phyloP scores from a whole-genome alignment of 495 filamentous ascomycete genomes.

The Cenococcum geophilum region DNA sequence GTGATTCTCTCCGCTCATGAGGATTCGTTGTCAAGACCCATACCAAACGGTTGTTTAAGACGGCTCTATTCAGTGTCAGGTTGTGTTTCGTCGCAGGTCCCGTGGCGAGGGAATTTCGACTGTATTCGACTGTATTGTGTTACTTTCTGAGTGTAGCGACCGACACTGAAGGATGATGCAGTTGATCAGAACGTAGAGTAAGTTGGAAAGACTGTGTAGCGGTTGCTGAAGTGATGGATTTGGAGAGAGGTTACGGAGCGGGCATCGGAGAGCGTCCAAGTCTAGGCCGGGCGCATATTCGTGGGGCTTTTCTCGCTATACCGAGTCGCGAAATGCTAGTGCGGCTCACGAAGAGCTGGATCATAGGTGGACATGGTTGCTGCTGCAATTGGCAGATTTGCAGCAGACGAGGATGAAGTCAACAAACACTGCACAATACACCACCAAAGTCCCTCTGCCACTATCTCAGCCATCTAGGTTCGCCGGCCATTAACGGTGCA shows the following conservation, averaged over 20 bases:
- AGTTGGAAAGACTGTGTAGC: conserved; percentile 3
- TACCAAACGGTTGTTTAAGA: not conserved
- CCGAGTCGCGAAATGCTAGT: not conserved
- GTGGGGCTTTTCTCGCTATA: not conserved
- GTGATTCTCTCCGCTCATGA: conserved; percentile 20
- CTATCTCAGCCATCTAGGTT: not conserved
- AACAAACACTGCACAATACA: not conserved
- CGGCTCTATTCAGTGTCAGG: too few relatives aligned
- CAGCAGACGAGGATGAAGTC: not conserved
- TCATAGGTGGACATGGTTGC: not conserved
- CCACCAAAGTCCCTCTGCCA: not conserved
- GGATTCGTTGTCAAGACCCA: conserved; percentile 9
- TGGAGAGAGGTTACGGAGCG: not conserved
- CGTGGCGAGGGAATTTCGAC: not conserved
- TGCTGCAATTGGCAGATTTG: too few relatives aligned
- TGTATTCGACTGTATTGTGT: not conserved
- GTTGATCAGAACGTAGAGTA: not conserved
- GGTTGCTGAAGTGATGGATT: conserved; percentile 3
- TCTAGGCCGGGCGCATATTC: not conserved
- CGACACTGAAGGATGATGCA: not conserved
- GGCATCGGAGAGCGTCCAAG: not conserved
- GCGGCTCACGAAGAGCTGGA: not conserved
- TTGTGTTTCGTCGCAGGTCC: not conserved
- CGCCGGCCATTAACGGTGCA: not conserved
- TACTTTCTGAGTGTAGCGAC: conserved; percentile 1